phyloP scores from a whole-genome alignment of 345 rosid species.

The Kandelia obovata region DNA sequence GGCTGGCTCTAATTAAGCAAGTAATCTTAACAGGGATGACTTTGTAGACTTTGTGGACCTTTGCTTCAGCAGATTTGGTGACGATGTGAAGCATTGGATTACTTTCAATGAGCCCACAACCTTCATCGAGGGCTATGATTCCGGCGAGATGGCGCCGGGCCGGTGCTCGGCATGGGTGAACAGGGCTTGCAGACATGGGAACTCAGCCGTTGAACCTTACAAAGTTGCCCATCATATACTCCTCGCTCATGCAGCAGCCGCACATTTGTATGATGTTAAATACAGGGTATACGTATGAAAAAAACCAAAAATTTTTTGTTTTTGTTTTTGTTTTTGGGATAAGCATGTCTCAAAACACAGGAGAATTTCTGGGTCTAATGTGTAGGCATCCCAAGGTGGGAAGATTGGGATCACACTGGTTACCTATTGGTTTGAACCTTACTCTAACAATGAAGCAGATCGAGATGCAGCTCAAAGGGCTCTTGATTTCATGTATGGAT shows the following conservation, averaged over 20 bases:
- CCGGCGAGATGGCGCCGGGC: slow-evolving; percentile 23
- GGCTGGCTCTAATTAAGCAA: background rate
- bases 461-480: slow-evolving; percentile 32
- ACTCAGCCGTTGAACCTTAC: slow-evolving; percentile 36
- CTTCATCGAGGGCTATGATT: slow-evolving; percentile 4
- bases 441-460: slow-evolving; percentile 22
- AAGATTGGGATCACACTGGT: slow-evolving; percentile 42
- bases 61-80: slow-evolving; percentile 44
- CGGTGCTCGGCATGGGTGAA: slow-evolving; percentile 23
- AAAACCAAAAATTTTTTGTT: no score
- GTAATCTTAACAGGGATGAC: slow-evolving; percentile 29
- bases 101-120: slow-evolving; percentile 32
- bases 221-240: slow-evolving; percentile 26
- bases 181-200: slow-evolving; percentile 12
- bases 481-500: slow-evolving; percentile 40
- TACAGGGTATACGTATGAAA: slow-evolving; percentile 18
- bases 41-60: slow-evolving; percentile 39
- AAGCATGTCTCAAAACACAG: background rate
- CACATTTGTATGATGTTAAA: slow-evolving; percentile 22
- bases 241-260: slow-evolving; percentile 33
- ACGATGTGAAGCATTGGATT: slow-evolving; percentile 37
- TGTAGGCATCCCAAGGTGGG: slow-evolving; percentile 42
- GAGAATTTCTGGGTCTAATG: background rate
- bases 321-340: background rate
- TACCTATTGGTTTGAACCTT: slow-evolving; percentile 42